Base-by-base conservation (phyloP, 106 monocot species). In the Apostasia shenzhenica region DNA sequence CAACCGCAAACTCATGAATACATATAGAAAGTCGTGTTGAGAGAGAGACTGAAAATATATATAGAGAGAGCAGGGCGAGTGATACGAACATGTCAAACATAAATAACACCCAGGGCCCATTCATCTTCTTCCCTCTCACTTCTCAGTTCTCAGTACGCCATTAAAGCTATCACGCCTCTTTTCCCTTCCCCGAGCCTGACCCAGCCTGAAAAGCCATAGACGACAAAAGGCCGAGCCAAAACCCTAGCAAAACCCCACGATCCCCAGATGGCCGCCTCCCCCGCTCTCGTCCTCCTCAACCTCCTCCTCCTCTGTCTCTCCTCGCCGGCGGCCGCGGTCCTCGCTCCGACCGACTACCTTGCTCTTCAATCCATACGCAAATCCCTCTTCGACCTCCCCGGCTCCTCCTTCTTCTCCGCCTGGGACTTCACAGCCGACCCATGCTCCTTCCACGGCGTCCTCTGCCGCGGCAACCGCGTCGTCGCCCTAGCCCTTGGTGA, bases 351-450 rank as follows among this genome's bases (percentile, higher is more conserved):
- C 3, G 93, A 94, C 75, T 86, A 82, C 76, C 71, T 89, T 10
- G 86, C 86, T 6, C 84, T 94, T 8, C 93, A 89, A 51, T 51
- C 89, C 43, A 76, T 94, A 59, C 86, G 76, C 59, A 75, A 63
- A 12, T 77, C 89, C 47, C 86, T 94, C 45, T 26, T 37, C 14
- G 93, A 94, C 73, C 59, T 87, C 46, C 93, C 89, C 4, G 93
- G 93, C 55, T 89, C 89, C 40, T 12, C n/a, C 42, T 93, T 84
- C 93, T 86, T 93, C 77, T 41, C 81, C 56, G 40, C 70, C 62
- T 93, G 93, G 88, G 93, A 93, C 71, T 88, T 89, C 80, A 86
- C 93, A 52, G 67, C 66, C 72, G 92, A 93, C 73, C 92, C 92
- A 59, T 93, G 92, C 66, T 5, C 45, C 51, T 81, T 82, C 67